Percentiles rank a stretch among this genome's conserved stretches.
Conservation (phyloP, 257 asterid species). For the Prunella vulgaris region DNA sequence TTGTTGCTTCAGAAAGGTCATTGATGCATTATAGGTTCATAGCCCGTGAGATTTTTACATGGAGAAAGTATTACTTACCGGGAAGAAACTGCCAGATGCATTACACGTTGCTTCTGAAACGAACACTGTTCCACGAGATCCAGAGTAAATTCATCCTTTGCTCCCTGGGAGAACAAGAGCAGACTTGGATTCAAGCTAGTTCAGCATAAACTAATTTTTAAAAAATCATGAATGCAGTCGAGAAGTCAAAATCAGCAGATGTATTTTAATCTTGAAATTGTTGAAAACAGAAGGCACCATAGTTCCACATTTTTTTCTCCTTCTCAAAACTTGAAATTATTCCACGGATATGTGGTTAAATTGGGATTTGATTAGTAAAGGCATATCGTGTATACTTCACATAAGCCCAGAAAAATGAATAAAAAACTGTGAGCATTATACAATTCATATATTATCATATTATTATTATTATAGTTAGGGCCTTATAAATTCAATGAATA, state of each 20-base stretch:
- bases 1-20: neutral
- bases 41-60: constrained; percentile 5
- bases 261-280: neutral
- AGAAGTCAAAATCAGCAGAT: constrained; percentile 10
- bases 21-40: neutral
- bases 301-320: neutral
- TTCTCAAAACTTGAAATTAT: neutral
- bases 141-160: constrained; percentile 92
- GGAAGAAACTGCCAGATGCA: constrained; percentile 83
- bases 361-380: neutral
- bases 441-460: too few relatives aligned
- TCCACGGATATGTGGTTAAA: neutral
- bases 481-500: constrained; percentile 17
- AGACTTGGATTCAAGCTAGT: neutral
- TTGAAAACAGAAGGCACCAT: neutral
- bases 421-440: too few relatives aligned
- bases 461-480: too few relatives aligned
- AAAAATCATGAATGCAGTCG: neutral
- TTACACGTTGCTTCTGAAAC: constrained; percentile 73
- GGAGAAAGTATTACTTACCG: constrained; percentile 43
- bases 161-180: constrained; percentile 50
- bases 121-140: constrained; percentile 93
- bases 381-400: neutral
- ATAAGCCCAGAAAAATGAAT: neutral
- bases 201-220: neutral